These are phyloP conservation scores for Allium fistulosum DNA, from an alignment of 106 monocot genomes.

Conservation along the genomic window DNA sequence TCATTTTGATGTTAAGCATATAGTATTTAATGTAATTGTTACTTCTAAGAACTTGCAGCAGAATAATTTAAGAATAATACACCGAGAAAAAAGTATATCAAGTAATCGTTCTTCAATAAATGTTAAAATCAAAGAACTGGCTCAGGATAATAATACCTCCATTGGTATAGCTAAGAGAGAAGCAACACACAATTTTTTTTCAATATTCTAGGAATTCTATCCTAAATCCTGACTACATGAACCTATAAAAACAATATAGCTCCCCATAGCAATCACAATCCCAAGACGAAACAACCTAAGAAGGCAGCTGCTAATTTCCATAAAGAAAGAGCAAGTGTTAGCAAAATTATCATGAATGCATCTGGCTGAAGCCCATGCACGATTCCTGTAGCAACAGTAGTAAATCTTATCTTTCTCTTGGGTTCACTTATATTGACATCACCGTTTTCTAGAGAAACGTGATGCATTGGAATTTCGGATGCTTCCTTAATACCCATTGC, in stretches of 20 bases:
- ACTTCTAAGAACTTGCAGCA: not conserved
- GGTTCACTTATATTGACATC: slow-evolving; percentile 13
- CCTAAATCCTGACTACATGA: slow-evolving; percentile 80
- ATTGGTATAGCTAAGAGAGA: slow-evolving; percentile 78
- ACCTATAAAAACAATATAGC: slow-evolving; percentile 90
- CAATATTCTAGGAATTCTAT: slow-evolving; percentile 82
- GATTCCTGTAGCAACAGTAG: slow-evolving; percentile 90
- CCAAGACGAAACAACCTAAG: slow-evolving; percentile 85
- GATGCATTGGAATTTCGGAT: slow-evolving; percentile 27
- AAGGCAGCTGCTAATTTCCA: slow-evolving; percentile 85
- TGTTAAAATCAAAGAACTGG: slow-evolving; percentile 82
- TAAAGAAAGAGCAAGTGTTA: slow-evolving; percentile 83
- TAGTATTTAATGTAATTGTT: not conserved
- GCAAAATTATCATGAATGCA: slow-evolving; percentile 90
- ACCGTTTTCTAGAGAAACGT: slow-evolving; percentile 32
- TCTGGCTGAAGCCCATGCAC: slow-evolving; percentile 94
- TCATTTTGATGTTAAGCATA: not conserved
- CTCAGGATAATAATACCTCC: slow-evolving; percentile 73
- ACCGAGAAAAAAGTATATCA: not conserved
- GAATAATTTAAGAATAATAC: not conserved
- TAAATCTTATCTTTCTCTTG: slow-evolving; percentile 90
- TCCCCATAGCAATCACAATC: slow-evolving; percentile 87
- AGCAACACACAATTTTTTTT: slow-evolving; percentile 78
- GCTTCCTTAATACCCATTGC: slow-evolving; percentile 85
- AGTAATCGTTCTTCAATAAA: slow-evolving; percentile 37